Evolutionary conservation across 768 basidiomycete species (phyloP), one percentile per base, ranked within the genome.

Genomic region (Heimioporus sp.): DNA sequence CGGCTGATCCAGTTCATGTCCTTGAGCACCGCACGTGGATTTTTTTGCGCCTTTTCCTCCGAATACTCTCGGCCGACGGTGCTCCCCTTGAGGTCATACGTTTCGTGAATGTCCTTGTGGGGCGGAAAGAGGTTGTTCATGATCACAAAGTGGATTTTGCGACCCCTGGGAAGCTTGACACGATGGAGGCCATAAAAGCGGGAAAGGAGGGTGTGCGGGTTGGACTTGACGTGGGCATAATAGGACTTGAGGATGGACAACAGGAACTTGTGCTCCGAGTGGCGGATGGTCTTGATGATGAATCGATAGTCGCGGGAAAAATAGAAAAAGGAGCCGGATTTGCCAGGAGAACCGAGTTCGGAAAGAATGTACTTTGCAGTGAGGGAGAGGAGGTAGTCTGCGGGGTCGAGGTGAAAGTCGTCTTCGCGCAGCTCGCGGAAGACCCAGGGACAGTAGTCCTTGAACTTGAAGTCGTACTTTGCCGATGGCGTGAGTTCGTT

Each of bases 101-200:
- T 96, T 75, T 98, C 97, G 71, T 99, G 97, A 39, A 99, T 80
- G 67, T 99, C 97, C 58, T 92, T 85, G 72, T 98, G 96, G 0
- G 97, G 88, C 0, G 97, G 96, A 73, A 99, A 98, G 28, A 99
- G 80, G 68, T 99, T 99, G 76, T 98, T 99, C 94, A 98, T 98
- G 72, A 99, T 97, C 49, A 98, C 93, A 65, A 99, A 99, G 68
- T 99, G 97, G 48, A 99, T 99, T 74, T 99, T 99, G 41, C 80
- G 75, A 0, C 97, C 97, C 34, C 81, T 79, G 0, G 97, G 97
- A 0, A 99, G 80, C 73, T 99, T 99, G 53, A 99, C 97, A 50
- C 97, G 87, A 64, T 99, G 97, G 11, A 99, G 78, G 10, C 97
- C 97, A 66, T 98, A 99, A 70, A 99, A 98, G 19, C 97, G 79